Conservation (phyloP, 768 basidiomycete genomes). For the Botryobasidium botryosum region DNA sequence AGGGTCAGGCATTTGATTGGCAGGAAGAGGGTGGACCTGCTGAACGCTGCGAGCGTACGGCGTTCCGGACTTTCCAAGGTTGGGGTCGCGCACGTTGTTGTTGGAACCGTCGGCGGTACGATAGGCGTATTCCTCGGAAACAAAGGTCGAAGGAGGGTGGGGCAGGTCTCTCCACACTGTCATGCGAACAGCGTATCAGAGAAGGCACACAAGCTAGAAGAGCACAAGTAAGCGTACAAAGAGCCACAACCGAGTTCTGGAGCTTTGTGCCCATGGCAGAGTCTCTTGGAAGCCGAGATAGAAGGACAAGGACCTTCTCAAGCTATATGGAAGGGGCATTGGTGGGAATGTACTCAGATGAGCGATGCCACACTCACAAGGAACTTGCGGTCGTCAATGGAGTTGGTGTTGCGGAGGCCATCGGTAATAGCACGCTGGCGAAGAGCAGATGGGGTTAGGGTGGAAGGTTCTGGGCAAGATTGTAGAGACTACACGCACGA, state of each 20-base stretch:
- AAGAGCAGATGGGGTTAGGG: background rate
- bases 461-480: background rate
- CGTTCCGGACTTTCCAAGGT: slow-evolving; percentile 38
- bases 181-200: background rate
- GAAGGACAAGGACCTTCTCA: slow-evolving; percentile 12
- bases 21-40: slow-evolving; percentile 25
- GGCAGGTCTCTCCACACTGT: slow-evolving; percentile 63
- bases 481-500: background rate
- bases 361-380: slow-evolving; percentile 30
- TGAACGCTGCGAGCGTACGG: slow-evolving; percentile 45
- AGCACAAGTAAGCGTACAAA: slow-evolving; percentile 8
- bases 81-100: slow-evolving; percentile 37
- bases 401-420: slow-evolving; percentile 1
- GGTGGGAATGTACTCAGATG: background rate
- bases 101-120: slow-evolving; percentile 44
- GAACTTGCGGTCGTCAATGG: slow-evolving; percentile 62
- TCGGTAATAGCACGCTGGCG: background rate
- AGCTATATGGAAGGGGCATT: slow-evolving; percentile 11
- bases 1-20: slow-evolving; percentile 32
- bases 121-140: slow-evolving; percentile 41
- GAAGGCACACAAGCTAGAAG: background rate
- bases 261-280: slow-evolving; percentile 16
- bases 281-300: slow-evolving; percentile 6
- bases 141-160: slow-evolving; percentile 56
- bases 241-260: slow-evolving; percentile 8